Base-by-base conservation (phyloP, 768 basidiomycete species). In the Amyloporia xantha region DNA sequence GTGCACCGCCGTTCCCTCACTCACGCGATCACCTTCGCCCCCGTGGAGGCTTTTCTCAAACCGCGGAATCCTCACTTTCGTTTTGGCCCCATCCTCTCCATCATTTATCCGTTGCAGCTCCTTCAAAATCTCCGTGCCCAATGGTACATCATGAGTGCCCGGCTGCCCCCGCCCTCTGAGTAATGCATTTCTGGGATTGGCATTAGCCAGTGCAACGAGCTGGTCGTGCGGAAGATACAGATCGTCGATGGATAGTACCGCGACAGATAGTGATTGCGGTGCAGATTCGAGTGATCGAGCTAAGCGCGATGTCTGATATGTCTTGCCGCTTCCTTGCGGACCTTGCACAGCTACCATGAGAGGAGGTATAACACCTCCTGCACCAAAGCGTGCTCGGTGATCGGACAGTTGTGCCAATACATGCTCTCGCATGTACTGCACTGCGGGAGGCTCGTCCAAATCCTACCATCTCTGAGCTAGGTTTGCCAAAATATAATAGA, bases 301-400 rank as follows among this genome's bases (percentile, higher is more conserved):
- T 24, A 94, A 71, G 24, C 71, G 75, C 4, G 74, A 71, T 4
- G 88, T 81, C 23, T 91, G 72, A 61, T 77, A 91, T 0, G 92
- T 86, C 71, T 98, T 98, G 27, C 94, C 93, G 45, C 86, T 88
- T 10, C 94, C 94, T 66, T 97, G 94, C 0, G 94, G 92, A 1
- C 94, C 94, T 68, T 96, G 94, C 13, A 96, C 61, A 2, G 83
- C 92, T 11, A 94, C 80, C 52, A 96, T 86, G 13, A 96, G 70
- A 2, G 94, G 92, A 20, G 64, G 62, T 10, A 11, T 45, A 12
- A 42, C 7, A 36, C 23, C n/a, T 21, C 38, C n/a, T 49, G 6
- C 7, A 17, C 45, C 21, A 47, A 49, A 46, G 43, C 51, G 62
- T 27, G 56, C 28, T 19, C 65, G 66, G 56, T 71, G 68, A 1